phyloP scores from a whole-genome alignment of 2,329 filamentous ascomycete genomes.

The Mycosphaerella sp. region DNA sequence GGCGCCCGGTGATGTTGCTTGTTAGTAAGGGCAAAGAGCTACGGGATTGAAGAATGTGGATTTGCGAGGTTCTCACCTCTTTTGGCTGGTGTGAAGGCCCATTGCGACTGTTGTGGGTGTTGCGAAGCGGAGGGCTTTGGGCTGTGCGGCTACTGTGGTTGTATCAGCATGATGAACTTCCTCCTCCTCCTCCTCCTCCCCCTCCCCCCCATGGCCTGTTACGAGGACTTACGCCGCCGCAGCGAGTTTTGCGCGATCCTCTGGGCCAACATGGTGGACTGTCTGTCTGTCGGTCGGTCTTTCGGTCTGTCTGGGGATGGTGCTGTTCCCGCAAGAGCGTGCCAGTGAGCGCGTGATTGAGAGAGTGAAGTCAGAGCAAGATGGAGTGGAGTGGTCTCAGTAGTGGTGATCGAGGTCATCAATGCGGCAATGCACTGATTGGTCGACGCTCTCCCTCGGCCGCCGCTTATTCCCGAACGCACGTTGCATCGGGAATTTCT shows the following conservation, averaged over 20 bases:
- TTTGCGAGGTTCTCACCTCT: slow-evolving; percentile 45
- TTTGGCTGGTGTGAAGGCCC: slow-evolving; percentile 36
- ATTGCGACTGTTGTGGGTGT: slow-evolving; percentile 41
- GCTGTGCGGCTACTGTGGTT: slow-evolving; percentile 39
- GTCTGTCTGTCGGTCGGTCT: slow-evolving; percentile 7
- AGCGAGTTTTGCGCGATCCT: slow-evolving; percentile 42
- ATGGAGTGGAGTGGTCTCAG: not conserved
- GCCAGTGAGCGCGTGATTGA: no score
- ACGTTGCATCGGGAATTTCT: not conserved
- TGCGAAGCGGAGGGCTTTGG: slow-evolving; percentile 42
- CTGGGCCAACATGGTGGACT: slow-evolving; percentile 40
- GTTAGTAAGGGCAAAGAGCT: not conserved
- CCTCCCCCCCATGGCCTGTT: not conserved
- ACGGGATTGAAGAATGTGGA: no score
- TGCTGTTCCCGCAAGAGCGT: not conserved
- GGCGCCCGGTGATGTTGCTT: not conserved
- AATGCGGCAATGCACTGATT: no score
- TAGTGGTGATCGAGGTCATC: not conserved
- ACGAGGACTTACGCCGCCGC: slow-evolving; percentile 25
- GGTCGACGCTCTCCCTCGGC: no score
- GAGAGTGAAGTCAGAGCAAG: not conserved
- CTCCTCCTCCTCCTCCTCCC: no score
- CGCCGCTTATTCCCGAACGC: no score
- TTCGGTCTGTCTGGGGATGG: not conserved
- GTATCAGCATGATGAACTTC: slow-evolving; percentile 15